These are phyloP conservation scores for Pezicula rhizophila DNA, from an alignment of 2,329 filamentous ascomycete species.

Conservation along the genomic window DNA sequence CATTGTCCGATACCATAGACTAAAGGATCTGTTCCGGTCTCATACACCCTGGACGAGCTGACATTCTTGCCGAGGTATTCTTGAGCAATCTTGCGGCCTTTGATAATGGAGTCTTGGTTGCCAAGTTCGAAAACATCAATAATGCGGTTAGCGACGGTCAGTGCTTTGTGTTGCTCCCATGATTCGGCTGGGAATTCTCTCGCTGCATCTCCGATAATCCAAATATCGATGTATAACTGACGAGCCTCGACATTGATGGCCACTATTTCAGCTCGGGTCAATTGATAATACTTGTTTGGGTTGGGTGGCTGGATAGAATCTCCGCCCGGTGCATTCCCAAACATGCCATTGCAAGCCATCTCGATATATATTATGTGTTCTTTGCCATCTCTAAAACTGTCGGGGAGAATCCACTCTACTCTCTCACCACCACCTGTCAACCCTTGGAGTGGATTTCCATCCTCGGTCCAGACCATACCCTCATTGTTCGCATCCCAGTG, in stretches of 20 bases:
- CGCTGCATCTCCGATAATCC: slow-evolving; percentile 91
- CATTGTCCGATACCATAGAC: slow-evolving; percentile 92
- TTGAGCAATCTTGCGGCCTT: slow-evolving; percentile 75
- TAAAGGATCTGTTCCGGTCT: slow-evolving; percentile 64
- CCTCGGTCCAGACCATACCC: slow-evolving; percentile 85
- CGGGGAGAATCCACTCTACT: slow-evolving; percentile 83
- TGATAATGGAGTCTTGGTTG: slow-evolving; percentile 68
- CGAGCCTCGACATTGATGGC: slow-evolving; percentile 83
- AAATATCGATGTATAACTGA: slow-evolving; percentile 83
- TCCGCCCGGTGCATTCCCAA: slow-evolving; percentile 81
- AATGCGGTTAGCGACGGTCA: slow-evolving; percentile 78
- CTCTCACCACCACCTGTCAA: slow-evolving; percentile 86
- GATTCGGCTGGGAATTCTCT: slow-evolving; percentile 84
- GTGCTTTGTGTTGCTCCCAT: slow-evolving; percentile 81
- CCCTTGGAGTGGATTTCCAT: slow-evolving; percentile 87
- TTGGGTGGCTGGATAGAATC: slow-evolving; percentile 84
- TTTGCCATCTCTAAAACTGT: slow-evolving; percentile 75
- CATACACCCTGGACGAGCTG: slow-evolving; percentile 79
- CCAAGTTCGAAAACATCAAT: slow-evolving; percentile 85
- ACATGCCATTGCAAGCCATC: slow-evolving; percentile 99
- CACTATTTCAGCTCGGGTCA: slow-evolving; percentile 76
- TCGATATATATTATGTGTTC: slow-evolving; percentile 91
- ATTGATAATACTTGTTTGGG: slow-evolving; percentile 73
- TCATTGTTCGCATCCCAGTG: slow-evolving; percentile 96
- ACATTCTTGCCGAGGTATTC: slow-evolving; percentile 77